Evolutionary conservation across 305 asterid species (phyloP).

Genomic region (Fraxinus greggii): DNA sequence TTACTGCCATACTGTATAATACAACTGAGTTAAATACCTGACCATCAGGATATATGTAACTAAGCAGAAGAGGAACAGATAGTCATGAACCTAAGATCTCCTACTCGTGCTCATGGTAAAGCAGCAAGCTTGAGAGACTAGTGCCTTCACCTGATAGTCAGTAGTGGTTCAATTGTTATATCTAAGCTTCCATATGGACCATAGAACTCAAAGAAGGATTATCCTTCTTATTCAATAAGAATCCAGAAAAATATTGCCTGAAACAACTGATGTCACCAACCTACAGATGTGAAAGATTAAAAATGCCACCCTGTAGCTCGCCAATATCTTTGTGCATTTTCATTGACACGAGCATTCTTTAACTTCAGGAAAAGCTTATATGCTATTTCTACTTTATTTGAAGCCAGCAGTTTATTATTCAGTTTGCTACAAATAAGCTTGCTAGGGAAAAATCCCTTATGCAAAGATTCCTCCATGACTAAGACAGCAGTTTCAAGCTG

Average conservation of each 20-base stretch:
- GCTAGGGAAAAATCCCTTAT: slow-evolving; percentile 65
- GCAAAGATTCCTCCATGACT: slow-evolving; percentile 69
- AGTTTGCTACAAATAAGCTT: slow-evolving; percentile 75
- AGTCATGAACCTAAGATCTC: neutral
- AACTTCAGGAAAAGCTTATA: slow-evolving; percentile 70
- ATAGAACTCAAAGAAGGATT: neutral
- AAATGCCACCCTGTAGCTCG: slow-evolving; percentile 92
- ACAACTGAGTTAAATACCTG: neutral
- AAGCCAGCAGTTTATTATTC: slow-evolving; percentile 61
- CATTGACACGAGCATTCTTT: slow-evolving; percentile 56
- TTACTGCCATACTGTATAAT: neutral
- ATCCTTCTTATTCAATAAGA: neutral
- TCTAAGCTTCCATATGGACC: neutral
- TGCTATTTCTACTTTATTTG: slow-evolving; percentile 66
- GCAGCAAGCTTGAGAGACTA: neutral
- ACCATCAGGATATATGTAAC: neutral
- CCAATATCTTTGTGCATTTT: slow-evolving; percentile 74
- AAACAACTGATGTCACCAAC: neutral
- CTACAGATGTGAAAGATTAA: slow-evolving; percentile 22
- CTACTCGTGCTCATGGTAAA: neutral
- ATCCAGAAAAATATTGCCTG: neutral
- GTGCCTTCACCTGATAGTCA: neutral
- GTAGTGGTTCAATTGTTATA: neutral
- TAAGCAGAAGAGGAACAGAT: neutral
- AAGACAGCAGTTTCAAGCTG: slow-evolving; percentile 66